Percentiles rank a stretch among this genome's conserved stretches.
These are phyloP conservation scores for Zymoseptoria brevis DNA, from an alignment of 2,329 filamentous ascomycete genomes.

Conservation along the genomic window DNA sequence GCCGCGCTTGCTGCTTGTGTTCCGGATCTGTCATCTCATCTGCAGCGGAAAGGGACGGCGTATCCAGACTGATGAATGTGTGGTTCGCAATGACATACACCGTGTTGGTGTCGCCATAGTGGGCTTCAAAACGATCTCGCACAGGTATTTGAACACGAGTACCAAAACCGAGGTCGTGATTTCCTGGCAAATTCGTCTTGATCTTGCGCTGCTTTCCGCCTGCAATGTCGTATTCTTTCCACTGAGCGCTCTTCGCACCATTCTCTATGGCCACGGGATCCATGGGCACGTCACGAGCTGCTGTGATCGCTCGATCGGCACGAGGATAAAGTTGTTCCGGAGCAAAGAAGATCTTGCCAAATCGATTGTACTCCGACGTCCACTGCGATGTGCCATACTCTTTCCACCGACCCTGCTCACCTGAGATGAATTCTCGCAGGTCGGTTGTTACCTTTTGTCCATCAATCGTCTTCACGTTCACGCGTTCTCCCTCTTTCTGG, in stretches of 20 bases:
- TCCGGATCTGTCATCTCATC: slow-evolving; percentile 48
- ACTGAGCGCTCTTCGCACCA: slow-evolving; percentile 51
- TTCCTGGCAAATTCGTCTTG: slow-evolving; percentile 80
- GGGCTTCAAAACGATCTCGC: slow-evolving; percentile 73
- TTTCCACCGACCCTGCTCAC: slow-evolving; percentile 42
- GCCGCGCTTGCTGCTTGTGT: slow-evolving; percentile 31
- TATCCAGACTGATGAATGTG: slow-evolving; percentile 86
- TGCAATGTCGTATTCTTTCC: slow-evolving; percentile 46
- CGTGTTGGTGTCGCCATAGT: slow-evolving; percentile 84
- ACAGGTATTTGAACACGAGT: slow-evolving; percentile 73
- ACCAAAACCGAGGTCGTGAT: slow-evolving; percentile 91
- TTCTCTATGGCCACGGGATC: slow-evolving; percentile 20
- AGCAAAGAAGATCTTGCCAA: slow-evolving; percentile 72
- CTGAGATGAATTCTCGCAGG: slow-evolving; percentile 22
- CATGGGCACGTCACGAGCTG: slow-evolving; percentile 16
- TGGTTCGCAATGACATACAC: slow-evolving; percentile 92
- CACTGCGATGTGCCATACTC: slow-evolving; percentile 77
- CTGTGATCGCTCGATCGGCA: slow-evolving; percentile 13
- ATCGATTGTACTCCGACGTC: slow-evolving; percentile 78
- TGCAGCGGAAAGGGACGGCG: slow-evolving; percentile 75
- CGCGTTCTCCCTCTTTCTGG: slow-evolving; percentile 18
- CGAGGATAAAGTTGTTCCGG: slow-evolving; percentile 27
- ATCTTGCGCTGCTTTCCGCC: slow-evolving; percentile 67
- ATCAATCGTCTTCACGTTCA: slow-evolving; percentile 4
- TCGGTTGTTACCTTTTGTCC: slow-evolving; percentile 10